Conservation (phyloP, 1,284 basidiomycete genomes). For the Trametes sp. region DNA sequence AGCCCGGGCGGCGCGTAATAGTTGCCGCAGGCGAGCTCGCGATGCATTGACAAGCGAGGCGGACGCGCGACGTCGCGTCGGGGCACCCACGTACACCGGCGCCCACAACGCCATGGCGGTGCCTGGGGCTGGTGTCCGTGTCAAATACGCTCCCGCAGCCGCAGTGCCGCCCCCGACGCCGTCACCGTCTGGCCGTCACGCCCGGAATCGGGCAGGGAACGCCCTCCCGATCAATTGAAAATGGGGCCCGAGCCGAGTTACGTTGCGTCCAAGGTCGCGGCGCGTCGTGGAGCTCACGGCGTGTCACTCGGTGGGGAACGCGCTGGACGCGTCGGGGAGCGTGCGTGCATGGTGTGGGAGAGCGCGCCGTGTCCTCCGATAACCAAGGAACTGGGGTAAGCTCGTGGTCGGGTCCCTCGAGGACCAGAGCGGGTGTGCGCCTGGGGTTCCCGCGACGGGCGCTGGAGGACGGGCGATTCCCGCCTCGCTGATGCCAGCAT, state of each 20-base stretch:
- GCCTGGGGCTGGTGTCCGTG: neutral
- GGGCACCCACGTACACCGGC: conserved; percentile 4
- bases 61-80: neutral
- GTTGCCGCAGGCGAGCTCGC: conserved; percentile 8
- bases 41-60: too few species aligned
- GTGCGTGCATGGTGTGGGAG: neutral
- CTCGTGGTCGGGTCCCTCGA: too few species aligned
- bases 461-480: neutral
- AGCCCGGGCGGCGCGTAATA: conserved; percentile 1
- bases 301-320: too few species aligned
- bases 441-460: neutral
- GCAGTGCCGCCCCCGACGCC: too few species aligned
- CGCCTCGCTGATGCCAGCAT: neutral
- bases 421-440: too few species aligned
- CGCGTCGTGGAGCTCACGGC: too few species aligned
- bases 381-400: neutral
- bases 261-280: neutral
- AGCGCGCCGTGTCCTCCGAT: neutral
- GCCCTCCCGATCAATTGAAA: neutral
- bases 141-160: neutral
- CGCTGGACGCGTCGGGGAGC: neutral
- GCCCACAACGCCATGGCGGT: conserved; percentile 4
- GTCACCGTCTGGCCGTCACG: too few species aligned
- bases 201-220: neutral
- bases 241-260: neutral